Evolutionary conservation across 495 filamentous ascomycete species (phyloP), one percentile per base, ranked within the genome.

Genomic region (Annulohypoxylon maeteangense): DNA sequence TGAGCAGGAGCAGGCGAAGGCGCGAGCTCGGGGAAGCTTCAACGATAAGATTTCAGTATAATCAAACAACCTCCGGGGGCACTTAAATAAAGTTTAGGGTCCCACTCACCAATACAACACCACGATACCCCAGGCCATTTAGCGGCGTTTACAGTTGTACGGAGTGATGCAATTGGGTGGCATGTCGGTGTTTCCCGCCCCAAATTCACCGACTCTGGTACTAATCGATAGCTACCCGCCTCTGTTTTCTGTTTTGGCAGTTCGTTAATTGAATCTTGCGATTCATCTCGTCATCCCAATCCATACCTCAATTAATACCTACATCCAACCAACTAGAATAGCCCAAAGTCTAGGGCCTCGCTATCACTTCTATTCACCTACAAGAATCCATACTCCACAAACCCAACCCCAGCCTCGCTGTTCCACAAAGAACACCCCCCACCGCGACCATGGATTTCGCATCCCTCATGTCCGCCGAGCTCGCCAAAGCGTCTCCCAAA

Each of bases 391-490:
- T 16, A 7, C 6, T 32, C 1, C 25, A 64, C 2, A 20, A 64
- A 54, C 40, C 23, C 18, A 29, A 42, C 27, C 2, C 31, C 22
- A 63, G 32, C n/a, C n/a, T 23, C 25, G 3, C 7, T 0, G 48
- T 38, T n/a, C 16, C 7, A 4, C 54, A 14, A 53, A 58, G 20
- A 31, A 38, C 22, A 36, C 40, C 29, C 47, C 29, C 18, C 58
- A 50, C 62, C 58, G 47, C 64, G 76, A 75, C 82, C 75, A 99
- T 99, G 95, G 94, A 99, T 79, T 98, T 99, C 85, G 93, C 92
- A 51, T 86, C 92, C 8, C 84, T 99, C 42, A 95, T 99, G 92
- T 88, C 91, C 73, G 89, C 91, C 65, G 92, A 97, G 79, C 96
- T 98, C 78, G 87, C 91, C 73, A 93, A 96, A 78, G 83, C 88